Evolutionary conservation across 495 filamentous ascomycete genomes (phyloP).

Genomic region (Pyrenula massariospora): DNA sequence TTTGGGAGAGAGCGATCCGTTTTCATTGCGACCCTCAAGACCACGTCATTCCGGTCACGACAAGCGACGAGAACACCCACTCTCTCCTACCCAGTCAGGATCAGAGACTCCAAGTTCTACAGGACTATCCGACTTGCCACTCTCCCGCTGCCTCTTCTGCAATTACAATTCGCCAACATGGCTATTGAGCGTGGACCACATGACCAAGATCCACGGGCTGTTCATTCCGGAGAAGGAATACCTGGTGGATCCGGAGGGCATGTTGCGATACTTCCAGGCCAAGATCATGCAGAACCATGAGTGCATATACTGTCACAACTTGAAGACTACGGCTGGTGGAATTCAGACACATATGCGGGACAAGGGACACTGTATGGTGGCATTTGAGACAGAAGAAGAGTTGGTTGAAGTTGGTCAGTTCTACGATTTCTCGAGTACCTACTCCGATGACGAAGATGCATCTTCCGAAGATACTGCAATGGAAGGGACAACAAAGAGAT

Average conservation of each 20-base stretch:
- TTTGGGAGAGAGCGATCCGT: slow-evolving; percentile 44
- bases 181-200: slow-evolving; percentile 67
- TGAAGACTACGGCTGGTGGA: slow-evolving; percentile 58
- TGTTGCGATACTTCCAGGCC: slow-evolving; percentile 62
- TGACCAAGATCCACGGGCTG: slow-evolving; percentile 87
- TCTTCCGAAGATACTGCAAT: slow-evolving; percentile 29
- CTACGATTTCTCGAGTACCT: slow-evolving; percentile 94
- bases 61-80: slow-evolving; percentile 25
- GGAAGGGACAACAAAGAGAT: slow-evolving; percentile 1
- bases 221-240: slow-evolving; percentile 86
- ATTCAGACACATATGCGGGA: slow-evolving; percentile 94
- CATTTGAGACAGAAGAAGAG: slow-evolving; percentile 78
- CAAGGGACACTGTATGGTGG: slow-evolving; percentile 91
- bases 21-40: slow-evolving; percentile 40
- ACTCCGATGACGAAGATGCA: slow-evolving; percentile 71
- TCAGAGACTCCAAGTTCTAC: slow-evolving; percentile 19
- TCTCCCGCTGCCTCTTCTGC: slow-evolving; percentile 82
- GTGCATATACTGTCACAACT: slow-evolving; percentile 75
- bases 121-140: slow-evolving; percentile 22
- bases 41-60: slow-evolving; percentile 40
- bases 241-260: slow-evolving; percentile 66
- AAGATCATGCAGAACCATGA: slow-evolving; percentile 68
- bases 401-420: slow-evolving; percentile 94
- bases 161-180: slow-evolving; percentile 63
- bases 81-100: slow-evolving; percentile 11